Base-by-base conservation (phyloP, 495 filamentous ascomycete genomes). In the Penicillium paxilli region DNA sequence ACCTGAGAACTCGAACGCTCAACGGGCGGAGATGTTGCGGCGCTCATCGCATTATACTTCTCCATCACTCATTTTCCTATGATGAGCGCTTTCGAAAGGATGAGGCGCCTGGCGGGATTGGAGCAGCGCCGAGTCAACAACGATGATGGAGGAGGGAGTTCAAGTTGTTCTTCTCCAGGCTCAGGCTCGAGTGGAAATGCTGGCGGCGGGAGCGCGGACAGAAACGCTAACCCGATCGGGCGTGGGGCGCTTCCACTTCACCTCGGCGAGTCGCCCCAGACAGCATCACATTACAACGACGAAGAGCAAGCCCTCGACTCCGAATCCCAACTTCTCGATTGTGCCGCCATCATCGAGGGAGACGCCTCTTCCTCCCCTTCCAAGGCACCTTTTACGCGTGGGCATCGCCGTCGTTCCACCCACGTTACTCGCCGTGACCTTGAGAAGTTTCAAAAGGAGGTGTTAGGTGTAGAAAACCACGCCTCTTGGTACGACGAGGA, bases 371-470 rank as follows among this genome's bases (percentile, higher is more conserved):
- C 68, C 51, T 63, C 66, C 65, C 44, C 63, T 66, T 65, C 71
- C 64, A 70, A 70, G 65, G 64, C 68, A 67, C 60, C 68, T 48
- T 76, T 66, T 54, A 64, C 73, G 42, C 73, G 71, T 70, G 71
- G 73, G 63, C 73, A 76, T 55, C 73, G 73, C 57, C 73, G 73
- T 66, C 73, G 73, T 58, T 73, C 73, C 53, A 76, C 73, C 62
- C 73, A 72, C 71, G 72, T 76, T 49, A 71, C 65, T 63, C 69
- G 63, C 50, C 66, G 65, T 55, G 73, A 76, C 70, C 70, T 76
- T 62, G 69, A 72, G 57, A 70, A 70, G 59, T 76, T 76, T 59
- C 66, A 68, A 59, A 68, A 67, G 57, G 73, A 76, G 57, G 66
- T 76, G 37, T 44, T 76, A 45, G 73, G 70, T 50, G 63, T 73